Conservation (phyloP, 2,329 filamentous ascomycete genomes). For the Fusarium nelsonii region DNA sequence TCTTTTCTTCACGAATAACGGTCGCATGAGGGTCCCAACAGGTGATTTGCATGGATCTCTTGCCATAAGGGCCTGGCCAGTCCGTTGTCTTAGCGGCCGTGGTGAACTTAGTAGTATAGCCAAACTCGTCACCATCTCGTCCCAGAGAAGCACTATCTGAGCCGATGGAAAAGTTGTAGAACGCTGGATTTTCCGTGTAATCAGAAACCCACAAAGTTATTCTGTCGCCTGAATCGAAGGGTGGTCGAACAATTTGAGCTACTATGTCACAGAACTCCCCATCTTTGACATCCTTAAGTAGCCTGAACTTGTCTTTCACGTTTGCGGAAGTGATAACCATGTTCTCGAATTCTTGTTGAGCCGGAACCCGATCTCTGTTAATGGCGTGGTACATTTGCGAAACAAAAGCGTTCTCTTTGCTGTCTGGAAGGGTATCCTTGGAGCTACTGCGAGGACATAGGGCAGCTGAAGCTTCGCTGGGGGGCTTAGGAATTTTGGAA, state of each 20-base stretch:
- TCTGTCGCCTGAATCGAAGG: conserved; percentile 59
- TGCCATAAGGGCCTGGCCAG: conserved; percentile 84
- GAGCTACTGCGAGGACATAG: conserved; percentile 36
- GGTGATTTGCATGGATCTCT: conserved; percentile 77
- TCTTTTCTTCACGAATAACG: conserved; percentile 63
- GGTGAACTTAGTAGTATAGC: conserved; percentile 60
- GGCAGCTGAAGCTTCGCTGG: conserved; percentile 53
- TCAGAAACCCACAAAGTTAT: conserved; percentile 82
- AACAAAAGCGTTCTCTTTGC: conserved; percentile 59
- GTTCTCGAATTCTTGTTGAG: conserved; percentile 57
- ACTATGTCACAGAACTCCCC: conserved; percentile 75
- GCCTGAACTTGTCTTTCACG: conserved; percentile 68
- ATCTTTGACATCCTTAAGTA: conserved; percentile 72
- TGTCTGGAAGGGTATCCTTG: conserved; percentile 40
- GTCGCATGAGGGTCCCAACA: conserved; percentile 76
- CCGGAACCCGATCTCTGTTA: conserved; percentile 60
- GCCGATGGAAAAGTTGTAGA: conserved; percentile 65
- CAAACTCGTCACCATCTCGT: conserved; percentile 66
- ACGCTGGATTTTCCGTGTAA: conserved; percentile 77
- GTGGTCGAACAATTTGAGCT: conserved; percentile 73
- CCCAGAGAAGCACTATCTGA: conserved; percentile 50
- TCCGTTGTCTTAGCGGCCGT: conserved; percentile 42
- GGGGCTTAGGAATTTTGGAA: conserved; percentile 50
- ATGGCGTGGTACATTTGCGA: conserved; percentile 61
- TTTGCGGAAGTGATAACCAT: conserved; percentile 57